Percentiles rank a stretch among this genome's conserved stretches.
These are phyloP conservation scores for Paecilomyces fulvus DNA, from an alignment of 2,329 filamentous ascomycete genomes.

Conservation along the genomic window DNA sequence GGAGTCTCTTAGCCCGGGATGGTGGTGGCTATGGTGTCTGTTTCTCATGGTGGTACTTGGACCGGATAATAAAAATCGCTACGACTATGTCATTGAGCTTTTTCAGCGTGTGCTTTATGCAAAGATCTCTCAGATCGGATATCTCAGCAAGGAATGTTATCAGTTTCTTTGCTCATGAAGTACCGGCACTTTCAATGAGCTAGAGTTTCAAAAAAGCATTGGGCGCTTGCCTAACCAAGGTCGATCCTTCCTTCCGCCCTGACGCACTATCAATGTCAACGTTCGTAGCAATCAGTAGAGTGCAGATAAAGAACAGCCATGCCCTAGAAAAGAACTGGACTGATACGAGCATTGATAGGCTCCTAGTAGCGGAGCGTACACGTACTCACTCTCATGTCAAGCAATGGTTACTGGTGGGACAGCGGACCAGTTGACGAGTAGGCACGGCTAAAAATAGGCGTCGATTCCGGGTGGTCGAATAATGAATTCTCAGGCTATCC, in stretches of 20 bases:
- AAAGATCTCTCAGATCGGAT: slow-evolving; percentile 27
- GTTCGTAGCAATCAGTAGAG: background rate
- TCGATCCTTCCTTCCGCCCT: background rate
- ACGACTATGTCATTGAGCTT: slow-evolving; percentile 19
- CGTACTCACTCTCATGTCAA: background rate
- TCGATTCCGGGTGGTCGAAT: background rate
- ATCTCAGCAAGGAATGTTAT: slow-evolving; percentile 22
- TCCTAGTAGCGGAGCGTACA: background rate
- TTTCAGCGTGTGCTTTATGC: slow-evolving; percentile 28
- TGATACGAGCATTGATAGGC: background rate
- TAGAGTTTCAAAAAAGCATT: slow-evolving; percentile 14
- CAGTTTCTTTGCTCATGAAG: slow-evolving; percentile 23
- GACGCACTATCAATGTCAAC: background rate
- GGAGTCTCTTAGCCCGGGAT: slow-evolving; percentile 18
- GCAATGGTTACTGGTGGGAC: no score
- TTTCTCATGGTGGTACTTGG: slow-evolving; percentile 24
- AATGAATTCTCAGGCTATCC: background rate
- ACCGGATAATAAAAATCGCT: slow-evolving; percentile 9
- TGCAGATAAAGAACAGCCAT: background rate
- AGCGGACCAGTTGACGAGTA: background rate
- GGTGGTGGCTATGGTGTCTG: slow-evolving; percentile 21
- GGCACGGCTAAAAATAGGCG: background rate
- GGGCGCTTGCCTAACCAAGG: background rate
- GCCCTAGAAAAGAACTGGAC: background rate
- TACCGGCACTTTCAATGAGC: background rate